Evolutionary conservation across 306 rosid species (phyloP).

Genomic region (Vigna nakashimae): DNA sequence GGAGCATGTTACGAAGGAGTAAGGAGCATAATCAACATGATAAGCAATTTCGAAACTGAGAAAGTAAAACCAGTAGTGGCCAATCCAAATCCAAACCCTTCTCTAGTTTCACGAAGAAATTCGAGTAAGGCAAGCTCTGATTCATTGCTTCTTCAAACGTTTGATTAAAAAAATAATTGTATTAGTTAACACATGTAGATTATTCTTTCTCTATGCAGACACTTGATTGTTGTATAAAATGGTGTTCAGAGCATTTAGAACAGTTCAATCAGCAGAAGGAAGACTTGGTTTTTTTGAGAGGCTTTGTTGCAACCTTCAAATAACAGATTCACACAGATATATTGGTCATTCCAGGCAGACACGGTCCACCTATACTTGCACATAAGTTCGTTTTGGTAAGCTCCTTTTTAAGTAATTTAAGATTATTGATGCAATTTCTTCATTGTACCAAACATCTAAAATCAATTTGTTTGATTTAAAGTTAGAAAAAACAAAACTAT

Average conservation of each 20-base stretch:
- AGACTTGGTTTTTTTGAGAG: conserved; percentile 57
- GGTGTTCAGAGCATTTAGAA: conserved; percentile 50
- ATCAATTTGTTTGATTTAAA: no score
- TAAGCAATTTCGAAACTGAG: conserved; percentile 58
- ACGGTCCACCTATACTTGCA: conserved; percentile 66
- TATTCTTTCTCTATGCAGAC: conserved; percentile 47
- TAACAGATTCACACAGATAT: conserved; percentile 74
- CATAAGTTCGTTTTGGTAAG: conserved; percentile 65
- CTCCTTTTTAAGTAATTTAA: neutral
- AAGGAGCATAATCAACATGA: conserved; percentile 57
- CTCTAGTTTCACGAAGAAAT: conserved; percentile 45
- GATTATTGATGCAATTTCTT: no score
- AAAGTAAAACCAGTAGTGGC: conserved; percentile 36
- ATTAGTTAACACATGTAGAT: neutral
- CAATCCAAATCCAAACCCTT: neutral
- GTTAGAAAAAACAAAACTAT: neutral
- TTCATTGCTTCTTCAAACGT: conserved; percentile 33
- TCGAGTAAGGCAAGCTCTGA: conserved; percentile 79
- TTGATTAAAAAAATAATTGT: neutral
- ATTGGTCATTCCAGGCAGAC: conserved; percentile 53
- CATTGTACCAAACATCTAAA: no score
- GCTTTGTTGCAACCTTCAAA: conserved; percentile 60
- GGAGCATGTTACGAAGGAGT: conserved; percentile 85
- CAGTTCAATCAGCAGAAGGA: conserved; percentile 50
- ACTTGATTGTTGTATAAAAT: conserved; percentile 53